Percentiles rank a stretch among this genome's conserved stretches.
Conservation (phyloP, 116 monocot species). For the Iris pallida region DNA sequence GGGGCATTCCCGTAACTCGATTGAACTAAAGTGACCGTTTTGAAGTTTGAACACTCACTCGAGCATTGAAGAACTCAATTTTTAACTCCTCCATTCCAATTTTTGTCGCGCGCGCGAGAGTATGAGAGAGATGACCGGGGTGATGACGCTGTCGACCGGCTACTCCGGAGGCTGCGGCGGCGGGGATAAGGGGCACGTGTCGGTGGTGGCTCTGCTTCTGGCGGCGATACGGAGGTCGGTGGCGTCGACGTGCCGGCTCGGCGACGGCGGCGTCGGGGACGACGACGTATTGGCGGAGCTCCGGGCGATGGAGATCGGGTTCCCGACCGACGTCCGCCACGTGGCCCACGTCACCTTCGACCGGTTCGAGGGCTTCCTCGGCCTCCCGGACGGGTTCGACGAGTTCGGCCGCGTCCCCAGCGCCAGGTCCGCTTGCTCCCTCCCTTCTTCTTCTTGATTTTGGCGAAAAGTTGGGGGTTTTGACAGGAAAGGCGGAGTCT, state of each 20-base stretch:
- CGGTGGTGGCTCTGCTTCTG: slow-evolving; percentile 41
- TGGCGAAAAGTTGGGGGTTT: no score
- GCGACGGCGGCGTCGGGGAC: slow-evolving; percentile 22
- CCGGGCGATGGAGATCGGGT: slow-evolving; percentile 53
- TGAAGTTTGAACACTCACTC: no score
- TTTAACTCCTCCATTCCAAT: no score
- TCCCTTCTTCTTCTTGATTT: background rate
- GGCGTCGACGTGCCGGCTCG: slow-evolving; percentile 33
- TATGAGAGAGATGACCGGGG: background rate
- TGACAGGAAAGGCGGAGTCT: no score
- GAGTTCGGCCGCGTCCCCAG: slow-evolving; percentile 38
- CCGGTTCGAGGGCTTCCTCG: slow-evolving; percentile 54
- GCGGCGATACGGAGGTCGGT: slow-evolving; percentile 47
- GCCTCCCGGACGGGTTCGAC: slow-evolving; percentile 59
- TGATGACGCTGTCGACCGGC: background rate
- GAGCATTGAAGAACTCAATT: no score
- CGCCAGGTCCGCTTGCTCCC: slow-evolving; percentile 29
- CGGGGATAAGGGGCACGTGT: slow-evolving; percentile 14
- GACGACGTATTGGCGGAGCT: slow-evolving; percentile 14
- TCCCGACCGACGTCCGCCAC: slow-evolving; percentile 57
- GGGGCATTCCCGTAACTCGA: no score
- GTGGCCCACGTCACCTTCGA: slow-evolving; percentile 69
- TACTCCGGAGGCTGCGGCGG: background rate
- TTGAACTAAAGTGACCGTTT: no score
- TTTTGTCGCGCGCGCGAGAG: background rate